phyloP scores from a whole-genome alignment of 1,284 basidiomycete genomes.

The Ustanciosporium gigantosporum region DNA sequence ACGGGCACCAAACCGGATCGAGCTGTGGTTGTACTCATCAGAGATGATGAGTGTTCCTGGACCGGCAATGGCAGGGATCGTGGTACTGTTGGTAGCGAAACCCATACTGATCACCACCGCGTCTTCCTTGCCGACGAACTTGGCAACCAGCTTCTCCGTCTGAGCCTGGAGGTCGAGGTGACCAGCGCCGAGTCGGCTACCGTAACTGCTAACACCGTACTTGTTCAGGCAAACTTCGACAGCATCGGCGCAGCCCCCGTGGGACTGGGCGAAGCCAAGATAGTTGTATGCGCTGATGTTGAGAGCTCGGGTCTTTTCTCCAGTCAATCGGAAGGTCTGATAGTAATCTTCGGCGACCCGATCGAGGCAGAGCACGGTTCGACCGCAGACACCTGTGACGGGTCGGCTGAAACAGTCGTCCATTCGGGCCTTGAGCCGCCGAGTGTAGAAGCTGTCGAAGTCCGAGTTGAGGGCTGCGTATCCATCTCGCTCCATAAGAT shows the following conservation, averaged over 20 bases:
- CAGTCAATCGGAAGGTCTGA: constrained; percentile 76
- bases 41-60: constrained; percentile 95
- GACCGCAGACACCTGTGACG: constrained; percentile 90
- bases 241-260: constrained; percentile 89
- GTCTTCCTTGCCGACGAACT: constrained; percentile 86
- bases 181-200: constrained; percentile 79
- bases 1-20: constrained; percentile 89
- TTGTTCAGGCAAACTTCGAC: constrained; percentile 68
- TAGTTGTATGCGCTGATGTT: constrained; percentile 99
- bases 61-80: constrained; percentile 84
- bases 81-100: constrained; percentile 95
- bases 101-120: constrained; percentile 92
- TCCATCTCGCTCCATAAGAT: constrained; percentile 63
- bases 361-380: constrained; percentile 85
- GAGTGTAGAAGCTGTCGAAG: constrained; percentile 98
- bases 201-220: constrained; percentile 74
- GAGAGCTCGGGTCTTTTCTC: constrained; percentile 79
- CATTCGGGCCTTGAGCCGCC: constrained; percentile 87
- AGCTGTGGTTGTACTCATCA: constrained; percentile 95
- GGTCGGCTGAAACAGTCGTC: constrained; percentile 96
- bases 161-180: constrained; percentile 80
- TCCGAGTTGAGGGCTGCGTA: constrained; percentile 97
- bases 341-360: constrained; percentile 82
- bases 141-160: constrained; percentile 83
- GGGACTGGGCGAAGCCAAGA: constrained; percentile 93